Evolutionary conservation across 495 filamentous ascomycete genomes (phyloP).

Genomic region (Astrocystis sublimbata): DNA sequence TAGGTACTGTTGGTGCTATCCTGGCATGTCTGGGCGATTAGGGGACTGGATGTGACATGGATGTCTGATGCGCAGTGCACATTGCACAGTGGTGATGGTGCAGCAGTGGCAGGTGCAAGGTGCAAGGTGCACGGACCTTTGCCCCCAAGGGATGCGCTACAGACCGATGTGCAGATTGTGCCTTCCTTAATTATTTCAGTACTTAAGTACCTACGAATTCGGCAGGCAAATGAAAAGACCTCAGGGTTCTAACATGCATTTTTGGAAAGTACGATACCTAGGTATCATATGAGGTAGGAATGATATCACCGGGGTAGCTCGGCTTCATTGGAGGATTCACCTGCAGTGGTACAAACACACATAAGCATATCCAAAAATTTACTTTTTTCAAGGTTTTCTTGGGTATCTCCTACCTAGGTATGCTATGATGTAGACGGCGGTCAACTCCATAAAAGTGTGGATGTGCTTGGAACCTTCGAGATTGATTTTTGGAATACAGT

Average conservation of each 20-base stretch:
- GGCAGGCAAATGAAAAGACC: too few species aligned
- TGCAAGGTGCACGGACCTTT: conserved; percentile 2
- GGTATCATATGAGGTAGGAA: neutral
- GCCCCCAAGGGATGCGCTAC: neutral
- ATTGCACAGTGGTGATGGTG: too few species aligned
- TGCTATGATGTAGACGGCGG: too few species aligned
- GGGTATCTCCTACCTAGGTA: too few species aligned
- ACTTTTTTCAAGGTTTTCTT: too few species aligned
- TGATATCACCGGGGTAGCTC: neutral
- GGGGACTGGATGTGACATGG: conserved; percentile 1
- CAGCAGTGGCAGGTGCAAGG: conserved; percentile 6
- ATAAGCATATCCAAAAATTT: neutral
- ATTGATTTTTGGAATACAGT: too few species aligned
- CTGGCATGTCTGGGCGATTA: neutral
- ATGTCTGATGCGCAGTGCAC: too few species aligned
- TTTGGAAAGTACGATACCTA: too few species aligned
- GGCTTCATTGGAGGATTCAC: neutral
- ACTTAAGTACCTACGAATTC: too few species aligned
- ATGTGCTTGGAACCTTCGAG: too few species aligned
- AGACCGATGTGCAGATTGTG: neutral
- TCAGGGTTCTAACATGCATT: too few species aligned
- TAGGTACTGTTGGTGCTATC: neutral
- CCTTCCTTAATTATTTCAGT: neutral
- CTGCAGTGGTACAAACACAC: neutral
- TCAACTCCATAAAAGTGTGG: too few species aligned